These are phyloP conservation scores for Aspergillus unguis DNA, from an alignment of 2,329 filamentous ascomycete species.

Conservation along the genomic window DNA sequence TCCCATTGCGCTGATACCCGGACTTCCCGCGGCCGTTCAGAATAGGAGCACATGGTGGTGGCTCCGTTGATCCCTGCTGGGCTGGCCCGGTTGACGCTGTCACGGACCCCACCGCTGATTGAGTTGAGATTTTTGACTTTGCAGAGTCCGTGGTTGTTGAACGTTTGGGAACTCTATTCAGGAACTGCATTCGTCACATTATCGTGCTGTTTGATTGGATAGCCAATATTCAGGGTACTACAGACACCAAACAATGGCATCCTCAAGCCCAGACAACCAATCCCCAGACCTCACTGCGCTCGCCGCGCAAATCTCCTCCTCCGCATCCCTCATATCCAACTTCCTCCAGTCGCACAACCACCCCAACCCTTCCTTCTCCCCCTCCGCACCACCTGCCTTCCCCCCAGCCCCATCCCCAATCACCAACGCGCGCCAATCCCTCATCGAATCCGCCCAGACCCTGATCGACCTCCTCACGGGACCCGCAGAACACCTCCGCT, in stretches of 20 bases:
- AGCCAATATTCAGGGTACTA: background rate
- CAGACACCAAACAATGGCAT: background rate
- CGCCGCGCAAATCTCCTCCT: conserved; percentile 1
- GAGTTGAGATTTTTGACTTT: background rate
- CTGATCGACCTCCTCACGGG: conserved; percentile 1
- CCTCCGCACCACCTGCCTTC: background rate
- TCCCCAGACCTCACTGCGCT: background rate
- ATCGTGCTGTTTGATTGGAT: background rate
- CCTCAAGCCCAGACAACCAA: background rate
- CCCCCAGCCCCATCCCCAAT: background rate
- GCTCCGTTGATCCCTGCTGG: too few species aligned
- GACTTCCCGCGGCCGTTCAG: too few species aligned
- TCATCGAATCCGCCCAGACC: conserved; percentile 2
- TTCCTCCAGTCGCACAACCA: conserved; percentile 1
- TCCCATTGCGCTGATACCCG: background rate
- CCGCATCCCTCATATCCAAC: background rate
- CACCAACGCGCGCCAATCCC: background rate
- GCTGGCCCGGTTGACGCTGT: too few species aligned
- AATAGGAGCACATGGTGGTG: too few species aligned
- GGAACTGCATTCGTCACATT: background rate
- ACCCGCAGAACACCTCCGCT: conserved; percentile 2
- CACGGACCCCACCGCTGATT: too few species aligned
- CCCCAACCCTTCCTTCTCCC: background rate
- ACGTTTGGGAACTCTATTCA: too few species aligned
- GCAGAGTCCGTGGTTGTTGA: too few species aligned